phyloP scores from a whole-genome alignment of 2,329 filamentous ascomycete genomes.

The Fusarium pseudograminearum region DNA sequence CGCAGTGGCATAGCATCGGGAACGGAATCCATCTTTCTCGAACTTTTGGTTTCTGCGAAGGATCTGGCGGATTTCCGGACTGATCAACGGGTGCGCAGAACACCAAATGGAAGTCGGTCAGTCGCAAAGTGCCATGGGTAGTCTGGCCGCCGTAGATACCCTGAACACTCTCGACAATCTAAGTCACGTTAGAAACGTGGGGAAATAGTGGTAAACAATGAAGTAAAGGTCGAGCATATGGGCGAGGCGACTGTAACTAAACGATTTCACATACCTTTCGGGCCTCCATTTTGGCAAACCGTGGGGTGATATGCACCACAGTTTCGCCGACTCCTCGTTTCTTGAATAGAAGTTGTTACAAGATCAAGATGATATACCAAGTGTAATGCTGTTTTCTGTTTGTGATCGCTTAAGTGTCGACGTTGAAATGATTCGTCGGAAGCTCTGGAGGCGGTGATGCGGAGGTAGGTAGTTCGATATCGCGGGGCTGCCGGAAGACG shows the following conservation, averaged over 20 bases:
- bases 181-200: conserved; percentile 35
- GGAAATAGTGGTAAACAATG: not conserved
- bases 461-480: conserved; percentile 23
- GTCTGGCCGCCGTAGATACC: conserved; percentile 70
- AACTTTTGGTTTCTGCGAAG: conserved; percentile 48
- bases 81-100: conserved; percentile 60
- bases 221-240: conserved; percentile 1
- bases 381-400: not conserved
- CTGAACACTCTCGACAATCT: conserved; percentile 69
- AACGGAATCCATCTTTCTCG: conserved; percentile 93
- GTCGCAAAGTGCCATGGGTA: conserved; percentile 67
- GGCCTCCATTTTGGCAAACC: conserved; percentile 53
- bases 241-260: conserved; percentile 4
- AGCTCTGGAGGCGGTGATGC: conserved; percentile 9
- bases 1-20: conserved; percentile 87
- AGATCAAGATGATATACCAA: not conserved
- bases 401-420: not conserved
- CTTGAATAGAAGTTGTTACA: not conserved
- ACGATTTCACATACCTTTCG: conserved; percentile 53
- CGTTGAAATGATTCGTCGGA: not conserved
- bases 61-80: conserved; percentile 41
- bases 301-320: conserved; percentile 10
- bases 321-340: not conserved
- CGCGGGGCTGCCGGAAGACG: conserved; percentile 29
- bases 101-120: conserved; percentile 72